Evolutionary conservation across 2,329 filamentous ascomycete species (phyloP), one percentile per base, ranked within the genome.

Genomic region (Fusarium nisikadoi): DNA sequence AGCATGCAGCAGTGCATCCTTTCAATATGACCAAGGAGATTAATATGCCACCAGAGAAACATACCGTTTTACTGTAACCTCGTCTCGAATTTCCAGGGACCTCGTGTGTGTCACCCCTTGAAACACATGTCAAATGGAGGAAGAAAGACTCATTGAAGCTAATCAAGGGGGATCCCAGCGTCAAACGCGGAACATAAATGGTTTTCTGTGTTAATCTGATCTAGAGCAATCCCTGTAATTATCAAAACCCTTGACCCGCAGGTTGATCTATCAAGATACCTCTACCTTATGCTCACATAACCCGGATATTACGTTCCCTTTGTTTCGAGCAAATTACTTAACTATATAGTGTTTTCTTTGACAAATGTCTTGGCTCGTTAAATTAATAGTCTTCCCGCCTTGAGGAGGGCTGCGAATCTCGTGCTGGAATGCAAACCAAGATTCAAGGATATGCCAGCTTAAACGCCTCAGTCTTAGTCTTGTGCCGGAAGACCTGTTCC

Each of bases 351-450:
- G 27, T 42, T 36, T 39, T 10, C 25, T 33, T 49, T 52, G 25
- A 43, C 17, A 47, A 41, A 13, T 62, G 56, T 60, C 55, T 61
- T 45, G 45, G 45, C 33, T 19, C 7, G 25, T 29, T 23, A 46
- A 38, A 46, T 43, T 61, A 36, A 25, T 23, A 55, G 31, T 11
- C 17, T 36, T 23, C 16, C 19, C 35, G 29, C 46, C 49, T n/a
- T 31, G 23, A 31, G 9, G 20, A 66, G 45, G 46, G 31, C 42
- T 27, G 52, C 23, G 27, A 53, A 46, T 65, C 20, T 49, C 17
- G 31, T 27, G 38, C 33, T 68, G 65, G 65, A 68, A 66, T 68
- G 65, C 25, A 36, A 63, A 23, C n/a, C 29, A 27, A 13, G 23
- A 8, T 17, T 39, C 39, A 31, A 35, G 46, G 56, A 52, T 42